These are phyloP conservation scores for Huntiella savannae DNA, from an alignment of 2,329 filamentous ascomycete species.

Conservation along the genomic window DNA sequence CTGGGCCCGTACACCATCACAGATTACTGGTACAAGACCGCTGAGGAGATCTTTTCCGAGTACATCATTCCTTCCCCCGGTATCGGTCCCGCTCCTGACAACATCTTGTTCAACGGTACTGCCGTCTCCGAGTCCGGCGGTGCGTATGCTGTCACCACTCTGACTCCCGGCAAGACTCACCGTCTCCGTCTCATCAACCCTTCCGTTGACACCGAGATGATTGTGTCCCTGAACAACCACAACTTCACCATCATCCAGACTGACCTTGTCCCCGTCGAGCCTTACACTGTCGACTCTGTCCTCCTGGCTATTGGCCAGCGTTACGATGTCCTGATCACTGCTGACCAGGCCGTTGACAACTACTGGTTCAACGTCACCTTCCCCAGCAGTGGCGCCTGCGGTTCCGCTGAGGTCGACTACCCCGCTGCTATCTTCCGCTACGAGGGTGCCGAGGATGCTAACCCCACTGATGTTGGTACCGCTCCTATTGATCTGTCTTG, in stretches of 20 bases:
- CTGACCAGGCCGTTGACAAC: slow-evolving; percentile 15
- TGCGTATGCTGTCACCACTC: slow-evolving; percentile 20
- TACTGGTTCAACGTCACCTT: slow-evolving; percentile 22
- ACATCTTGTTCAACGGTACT: slow-evolving; percentile 43
- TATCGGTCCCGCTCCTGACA: slow-evolving; percentile 21
- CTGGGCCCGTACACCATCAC: slow-evolving; percentile 27
- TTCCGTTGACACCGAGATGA: slow-evolving; percentile 29
- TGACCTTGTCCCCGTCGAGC: slow-evolving; percentile 42
- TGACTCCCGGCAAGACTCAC: slow-evolving; percentile 33
- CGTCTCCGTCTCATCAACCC: slow-evolving; percentile 41
- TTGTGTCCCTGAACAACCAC: slow-evolving; percentile 42
- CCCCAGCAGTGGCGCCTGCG: slow-evolving; percentile 17
- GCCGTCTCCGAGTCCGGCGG: slow-evolving; percentile 12
- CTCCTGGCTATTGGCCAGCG: slow-evolving; percentile 39
- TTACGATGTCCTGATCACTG: slow-evolving; percentile 21
- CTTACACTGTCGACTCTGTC: slow-evolving; percentile 43
- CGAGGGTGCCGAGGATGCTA: slow-evolving; percentile 15
- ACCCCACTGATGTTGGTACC: slow-evolving; percentile 17
- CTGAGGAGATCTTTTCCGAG: slow-evolving; percentile 13
- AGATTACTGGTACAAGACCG: slow-evolving; percentile 41
- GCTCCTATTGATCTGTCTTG: slow-evolving; percentile 13
- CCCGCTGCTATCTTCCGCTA: slow-evolving; percentile 24
- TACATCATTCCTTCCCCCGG: slow-evolving; percentile 12
- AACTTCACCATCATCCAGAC: slow-evolving; percentile 43
- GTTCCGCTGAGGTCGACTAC: slow-evolving; percentile 13